phyloP scores from a whole-genome alignment of 495 filamentous ascomycete genomes.

The Aspergillus hancockii region DNA sequence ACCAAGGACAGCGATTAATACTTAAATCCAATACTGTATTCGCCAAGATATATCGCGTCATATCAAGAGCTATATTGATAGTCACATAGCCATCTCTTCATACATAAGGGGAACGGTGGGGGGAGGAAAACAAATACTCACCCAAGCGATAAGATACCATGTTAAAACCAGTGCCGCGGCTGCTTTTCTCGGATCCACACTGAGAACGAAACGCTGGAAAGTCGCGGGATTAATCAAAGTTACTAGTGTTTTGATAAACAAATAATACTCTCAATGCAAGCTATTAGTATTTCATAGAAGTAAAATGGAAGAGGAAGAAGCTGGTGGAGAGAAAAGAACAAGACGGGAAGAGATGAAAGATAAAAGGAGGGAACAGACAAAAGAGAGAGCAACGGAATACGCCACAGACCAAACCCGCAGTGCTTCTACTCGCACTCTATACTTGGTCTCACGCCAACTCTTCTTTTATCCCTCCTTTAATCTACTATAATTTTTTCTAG shows the following conservation, averaged over 20 bases:
- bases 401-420: conserved; percentile 27
- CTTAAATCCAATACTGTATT: background rate
- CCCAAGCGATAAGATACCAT: conserved; percentile 26
- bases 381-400: conserved; percentile 15
- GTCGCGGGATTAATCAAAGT: background rate
- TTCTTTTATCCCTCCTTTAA: too few relatives aligned
- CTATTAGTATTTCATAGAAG: background rate
- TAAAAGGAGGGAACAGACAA: conserved; percentile 8
- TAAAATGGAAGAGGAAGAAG: too few relatives aligned
- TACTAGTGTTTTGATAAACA: background rate
- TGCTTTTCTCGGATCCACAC: conserved; percentile 1
- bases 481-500: background rate
- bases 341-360: conserved; percentile 1
- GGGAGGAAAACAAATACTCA: conserved; percentile 12
- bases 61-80: background rate
- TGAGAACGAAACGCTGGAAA: background rate
- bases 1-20: background rate
- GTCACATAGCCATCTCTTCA: background rate
- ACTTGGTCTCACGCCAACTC: background rate
- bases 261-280: background rate
- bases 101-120: background rate
- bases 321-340: background rate
- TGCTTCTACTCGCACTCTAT: conserved; percentile 1
- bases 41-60: too few relatives aligned
- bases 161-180: background rate